Base-by-base conservation (phyloP, 73 alveolate genomes). In the Stentor coeruleus region DNA sequence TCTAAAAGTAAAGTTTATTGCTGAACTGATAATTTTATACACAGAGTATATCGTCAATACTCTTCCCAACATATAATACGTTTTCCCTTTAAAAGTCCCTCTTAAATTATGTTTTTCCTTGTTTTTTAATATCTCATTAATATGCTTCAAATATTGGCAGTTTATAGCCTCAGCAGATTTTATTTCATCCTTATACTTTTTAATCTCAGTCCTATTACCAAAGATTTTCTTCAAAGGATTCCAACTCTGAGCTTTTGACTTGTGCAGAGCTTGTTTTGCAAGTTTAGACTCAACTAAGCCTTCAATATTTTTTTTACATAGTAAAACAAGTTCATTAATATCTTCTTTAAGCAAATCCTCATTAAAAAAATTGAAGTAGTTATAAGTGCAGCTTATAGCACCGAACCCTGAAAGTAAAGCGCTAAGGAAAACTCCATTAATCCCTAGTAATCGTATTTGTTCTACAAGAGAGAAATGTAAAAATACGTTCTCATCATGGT, bases 371-470 rank as follows among this genome's bases (percentile, higher is more conserved):
- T 75, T 75, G 38, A 75, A 75, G 58, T 39, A 75, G n/a, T 39
- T 37, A 37, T 75, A 75, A 40, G 83, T 35, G 38, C 83, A 75
- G 58, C 39, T 75, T n/a, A 75, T 35, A 37, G 83, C 83, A n/a
- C 83, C 83, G 3, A 75, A 75, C 33, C 83, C 83, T 31, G 83
- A 75, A 1, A 75, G 3, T 1, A n/a, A 37, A 36, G 83, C 83
- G 26, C 74, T 39, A 14, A 75, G 6, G 35, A 75, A 39, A 6
- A 75, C 66, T n/a, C 83, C 83, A 2, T 33, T n/a, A 38, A 36
- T 2, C 1, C 83, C 66, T 39, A 75, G 58, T 3, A 75, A 38
- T 3, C 39, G 26, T 0, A 75, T 75, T 2, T 31, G 38, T 15
- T 31, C 81, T 39, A n/a, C n/a, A 33, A 75, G 14, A 39, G 66